phyloP scores from a whole-genome alignment of 495 filamentous ascomycete genomes.

The Podospora sp. region DNA sequence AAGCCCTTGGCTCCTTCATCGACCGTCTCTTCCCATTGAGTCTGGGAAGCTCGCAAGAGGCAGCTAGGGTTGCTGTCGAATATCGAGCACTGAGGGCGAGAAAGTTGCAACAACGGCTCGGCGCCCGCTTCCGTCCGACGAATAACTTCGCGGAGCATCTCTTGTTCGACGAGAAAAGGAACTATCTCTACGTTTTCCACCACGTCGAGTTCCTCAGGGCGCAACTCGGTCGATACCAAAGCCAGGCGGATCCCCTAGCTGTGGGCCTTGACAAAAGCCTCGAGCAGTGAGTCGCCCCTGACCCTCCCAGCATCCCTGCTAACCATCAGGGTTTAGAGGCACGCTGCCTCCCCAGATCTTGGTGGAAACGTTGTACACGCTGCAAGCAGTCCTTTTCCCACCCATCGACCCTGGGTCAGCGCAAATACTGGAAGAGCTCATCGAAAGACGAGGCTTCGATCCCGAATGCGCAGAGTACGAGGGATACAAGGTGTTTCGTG shows the following conservation, averaged over 20 bases:
- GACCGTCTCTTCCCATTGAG: neutral
- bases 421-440: constrained; percentile 3
- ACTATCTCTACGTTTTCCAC: constrained; percentile 8
- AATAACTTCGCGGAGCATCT: constrained; percentile 7
- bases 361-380: neutral
- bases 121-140: constrained; percentile 5
- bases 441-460: constrained; percentile 5
- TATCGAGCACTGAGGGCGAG: neutral
- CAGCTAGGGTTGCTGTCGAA: neutral
- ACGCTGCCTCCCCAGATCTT: neutral
- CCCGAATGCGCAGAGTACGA: constrained; percentile 6
- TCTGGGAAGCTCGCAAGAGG: neutral
- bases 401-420: constrained; percentile 9
- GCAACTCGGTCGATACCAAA: neutral
- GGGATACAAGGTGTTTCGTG: neutral
- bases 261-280: neutral
- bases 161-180: constrained; percentile 8
- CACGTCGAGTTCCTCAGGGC: constrained; percentile 6
- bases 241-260: neutral
- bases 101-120: constrained; percentile 4
- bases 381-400: constrained; percentile 9
- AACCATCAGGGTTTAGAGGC: neutral
- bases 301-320: neutral
- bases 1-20: neutral
- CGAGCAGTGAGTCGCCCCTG: neutral